Evolutionary conservation across 805 yeast genomes (phyloP).

Genomic region (Starmerella sirachaensis): DNA sequence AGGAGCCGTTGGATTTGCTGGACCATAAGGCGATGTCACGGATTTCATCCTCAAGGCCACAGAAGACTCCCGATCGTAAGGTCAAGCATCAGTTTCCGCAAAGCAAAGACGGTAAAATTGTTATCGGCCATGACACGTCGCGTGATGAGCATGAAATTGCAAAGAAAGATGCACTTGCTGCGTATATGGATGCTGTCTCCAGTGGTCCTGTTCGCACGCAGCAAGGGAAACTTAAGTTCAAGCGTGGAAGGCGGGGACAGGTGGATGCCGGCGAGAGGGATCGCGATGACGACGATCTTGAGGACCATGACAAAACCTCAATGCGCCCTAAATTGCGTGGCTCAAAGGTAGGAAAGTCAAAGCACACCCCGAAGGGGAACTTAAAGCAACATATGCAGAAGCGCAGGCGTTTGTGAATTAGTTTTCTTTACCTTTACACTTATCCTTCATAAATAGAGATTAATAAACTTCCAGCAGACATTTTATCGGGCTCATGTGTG

Average conservation of each 20-base stretch:
- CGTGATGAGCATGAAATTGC: conserved; percentile 25
- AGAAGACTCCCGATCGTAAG: conserved; percentile 34
- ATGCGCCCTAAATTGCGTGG: conserved; percentile 10
- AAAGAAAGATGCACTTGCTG: conserved; percentile 55
- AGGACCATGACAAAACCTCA: conserved; percentile 7
- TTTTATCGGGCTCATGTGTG: too few species aligned
- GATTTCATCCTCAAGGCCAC: conserved; percentile 79
- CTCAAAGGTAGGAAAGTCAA: conserved; percentile 11
- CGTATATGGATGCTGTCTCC: conserved; percentile 85
- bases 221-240: conserved; percentile 78
- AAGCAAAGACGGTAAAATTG: conserved; percentile 51
- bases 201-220: conserved; percentile 93
- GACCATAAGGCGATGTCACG: conserved; percentile 77
- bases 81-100: conserved; percentile 27
- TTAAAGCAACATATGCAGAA: conserved; percentile 16
- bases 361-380: not conserved
- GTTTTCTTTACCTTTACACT: not conserved
- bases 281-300: conserved; percentile 29
- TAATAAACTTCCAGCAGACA: too few species aligned
- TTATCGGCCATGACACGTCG: conserved; percentile 40
- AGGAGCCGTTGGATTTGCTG: conserved; percentile 72
- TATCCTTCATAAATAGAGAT: not conserved
- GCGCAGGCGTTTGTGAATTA: conserved; percentile 8
- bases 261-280: conserved; percentile 46
- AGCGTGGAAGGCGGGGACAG: conserved; percentile 45